Evolutionary conservation across 805 yeast genomes (phyloP).

Genomic region (Yarrowia sp.): DNA sequence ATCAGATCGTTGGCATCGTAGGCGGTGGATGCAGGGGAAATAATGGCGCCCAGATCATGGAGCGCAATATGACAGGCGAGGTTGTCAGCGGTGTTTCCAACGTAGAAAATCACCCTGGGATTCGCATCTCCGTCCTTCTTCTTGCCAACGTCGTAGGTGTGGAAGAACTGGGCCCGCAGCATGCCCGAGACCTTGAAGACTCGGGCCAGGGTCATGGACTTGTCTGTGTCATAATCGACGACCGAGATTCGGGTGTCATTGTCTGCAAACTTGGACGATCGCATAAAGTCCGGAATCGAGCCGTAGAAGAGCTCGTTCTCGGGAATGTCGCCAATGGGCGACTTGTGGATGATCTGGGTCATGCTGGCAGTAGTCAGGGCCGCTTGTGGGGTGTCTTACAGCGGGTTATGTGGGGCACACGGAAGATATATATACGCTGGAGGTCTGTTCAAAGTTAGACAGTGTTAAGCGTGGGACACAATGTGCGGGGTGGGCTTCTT

Average conservation of each 20-base stretch:
- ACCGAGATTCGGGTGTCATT: constrained; percentile 25
- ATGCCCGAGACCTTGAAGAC: constrained; percentile 24
- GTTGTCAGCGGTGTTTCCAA: constrained; percentile 26
- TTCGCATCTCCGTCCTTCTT: constrained; percentile 16
- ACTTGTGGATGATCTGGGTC: constrained; percentile 31
- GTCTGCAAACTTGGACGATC: constrained; percentile 19
- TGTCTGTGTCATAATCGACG: constrained; percentile 32
- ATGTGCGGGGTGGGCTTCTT: constrained; percentile 27
- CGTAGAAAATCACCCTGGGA: constrained; percentile 32
- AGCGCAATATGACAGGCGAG: constrained; percentile 27
- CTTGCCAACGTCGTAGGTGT: constrained; percentile 31
- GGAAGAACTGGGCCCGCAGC: constrained; percentile 36
- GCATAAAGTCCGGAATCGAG: constrained; percentile 38
- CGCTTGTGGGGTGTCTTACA: not conserved
- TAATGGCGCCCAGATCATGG: constrained; percentile 28
- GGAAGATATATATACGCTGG: not conserved
- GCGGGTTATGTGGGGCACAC: not conserved
- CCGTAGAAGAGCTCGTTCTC: constrained; percentile 37
- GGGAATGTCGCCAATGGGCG: constrained; percentile 16
- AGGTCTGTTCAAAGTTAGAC: not conserved
- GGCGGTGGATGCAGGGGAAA: constrained; percentile 31
- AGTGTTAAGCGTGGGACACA: not conserved
- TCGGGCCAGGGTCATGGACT: constrained; percentile 28
- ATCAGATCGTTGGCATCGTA: constrained; percentile 30
- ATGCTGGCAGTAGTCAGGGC: not conserved